These are phyloP conservation scores for Clonostachys solani DNA, from an alignment of 2,329 filamentous ascomycete species.

Conservation along the genomic window DNA sequence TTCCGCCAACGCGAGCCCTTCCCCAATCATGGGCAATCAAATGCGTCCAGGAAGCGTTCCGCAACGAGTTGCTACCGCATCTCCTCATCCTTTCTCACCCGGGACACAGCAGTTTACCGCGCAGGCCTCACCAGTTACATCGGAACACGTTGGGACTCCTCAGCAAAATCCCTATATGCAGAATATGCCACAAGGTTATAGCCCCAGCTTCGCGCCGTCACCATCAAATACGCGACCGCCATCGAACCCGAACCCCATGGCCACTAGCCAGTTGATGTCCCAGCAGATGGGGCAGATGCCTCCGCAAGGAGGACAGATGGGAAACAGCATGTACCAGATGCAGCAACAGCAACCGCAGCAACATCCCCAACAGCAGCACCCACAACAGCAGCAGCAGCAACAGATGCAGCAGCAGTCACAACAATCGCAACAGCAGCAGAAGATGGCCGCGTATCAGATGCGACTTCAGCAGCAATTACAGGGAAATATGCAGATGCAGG, in stretches of 20 bases:
- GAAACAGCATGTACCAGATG: conserved; percentile 34
- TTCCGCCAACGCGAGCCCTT: conserved; percentile 82
- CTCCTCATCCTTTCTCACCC: conserved; percentile 85
- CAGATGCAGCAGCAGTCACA: conserved; percentile 27
- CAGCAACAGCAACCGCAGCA: conserved; percentile 46
- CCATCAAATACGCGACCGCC: conserved; percentile 53
- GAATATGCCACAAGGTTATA: conserved; percentile 53
- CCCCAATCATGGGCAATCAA: conserved; percentile 86
- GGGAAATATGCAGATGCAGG: conserved; percentile 42
- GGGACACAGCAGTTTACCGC: conserved; percentile 66
- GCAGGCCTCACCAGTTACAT: conserved; percentile 72
- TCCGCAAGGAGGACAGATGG: conserved; percentile 43
- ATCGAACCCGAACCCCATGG: conserved; percentile 48
- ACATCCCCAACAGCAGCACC: conserved; percentile 34
- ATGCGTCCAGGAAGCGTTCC: conserved; percentile 65
- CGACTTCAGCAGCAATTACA: conserved; percentile 75
- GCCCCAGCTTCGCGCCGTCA: conserved; percentile 53
- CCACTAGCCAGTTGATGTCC: conserved; percentile 47
- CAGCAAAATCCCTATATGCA: conserved; percentile 70
- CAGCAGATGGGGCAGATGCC: conserved; percentile 44
- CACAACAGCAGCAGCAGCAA: conserved; percentile 21
- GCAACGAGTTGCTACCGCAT: conserved; percentile 84
- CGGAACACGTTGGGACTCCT: conserved; percentile 67
- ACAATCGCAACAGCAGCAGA: conserved; percentile 52
- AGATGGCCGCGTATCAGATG: conserved; percentile 76